These are phyloP conservation scores for Fallopia convolvulus DNA, from an alignment of 148 eudicot species.

Conservation along the genomic window DNA sequence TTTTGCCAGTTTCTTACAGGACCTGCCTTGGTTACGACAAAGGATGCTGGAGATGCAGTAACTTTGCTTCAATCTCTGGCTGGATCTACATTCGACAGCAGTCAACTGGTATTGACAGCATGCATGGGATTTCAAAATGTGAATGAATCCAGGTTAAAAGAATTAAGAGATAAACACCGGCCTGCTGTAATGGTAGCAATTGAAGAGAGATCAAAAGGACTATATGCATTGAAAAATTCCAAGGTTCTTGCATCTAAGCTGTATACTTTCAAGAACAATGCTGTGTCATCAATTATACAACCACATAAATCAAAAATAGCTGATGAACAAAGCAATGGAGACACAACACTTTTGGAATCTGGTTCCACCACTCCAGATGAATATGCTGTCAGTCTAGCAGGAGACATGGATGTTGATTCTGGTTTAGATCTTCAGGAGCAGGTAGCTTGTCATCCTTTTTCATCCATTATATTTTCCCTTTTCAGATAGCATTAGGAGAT, in stretches of 20 bases:
- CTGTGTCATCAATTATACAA: slow-evolving; percentile 31
- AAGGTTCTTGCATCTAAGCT: slow-evolving; percentile 71
- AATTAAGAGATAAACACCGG: slow-evolving; percentile 69
- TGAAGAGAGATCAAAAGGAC: slow-evolving; percentile 85
- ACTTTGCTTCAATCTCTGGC: slow-evolving; percentile 89
- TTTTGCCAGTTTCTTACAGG: slow-evolving; percentile 41
- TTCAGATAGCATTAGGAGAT: background rate
- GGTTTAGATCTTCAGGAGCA: slow-evolving; percentile 81
- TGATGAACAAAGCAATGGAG: slow-evolving; percentile 47
- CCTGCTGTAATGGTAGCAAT: slow-evolving; percentile 58
- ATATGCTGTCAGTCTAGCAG: slow-evolving; percentile 29
- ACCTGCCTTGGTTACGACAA: slow-evolving; percentile 94
- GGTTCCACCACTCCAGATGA: slow-evolving; percentile 48
- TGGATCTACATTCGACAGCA: slow-evolving; percentile 96
- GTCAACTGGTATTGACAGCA: slow-evolving; percentile 97
- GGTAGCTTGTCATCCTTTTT: slow-evolving; percentile 35
- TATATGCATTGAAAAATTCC: slow-evolving; percentile 59
- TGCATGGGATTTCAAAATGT: slow-evolving; percentile 98
- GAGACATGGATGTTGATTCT: slow-evolving; percentile 46
- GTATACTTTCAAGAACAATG: slow-evolving; percentile 53
- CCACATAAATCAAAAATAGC: slow-evolving; percentile 34
- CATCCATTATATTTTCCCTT: background rate
- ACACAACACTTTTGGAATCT: slow-evolving; percentile 33
- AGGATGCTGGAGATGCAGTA: slow-evolving; percentile 98
- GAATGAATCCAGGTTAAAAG: slow-evolving; percentile 59